Evolutionary conservation across 257 asterid species (phyloP).

Genomic region (Prunella vulgaris): DNA sequence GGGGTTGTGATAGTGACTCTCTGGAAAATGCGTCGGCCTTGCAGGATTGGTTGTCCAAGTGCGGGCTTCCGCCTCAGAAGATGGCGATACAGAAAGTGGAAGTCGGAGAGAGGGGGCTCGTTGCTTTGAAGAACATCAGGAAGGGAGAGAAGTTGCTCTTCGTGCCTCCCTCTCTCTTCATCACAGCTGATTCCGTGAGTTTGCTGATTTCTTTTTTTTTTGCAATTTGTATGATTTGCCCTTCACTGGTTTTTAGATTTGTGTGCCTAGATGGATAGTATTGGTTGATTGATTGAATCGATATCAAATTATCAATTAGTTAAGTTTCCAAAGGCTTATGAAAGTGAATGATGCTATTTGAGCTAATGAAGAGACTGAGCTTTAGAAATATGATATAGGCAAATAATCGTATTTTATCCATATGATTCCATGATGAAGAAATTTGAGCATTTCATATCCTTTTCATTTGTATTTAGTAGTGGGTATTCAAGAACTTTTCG

Average conservation of each 20-base stretch:
- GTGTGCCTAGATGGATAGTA: not conserved
- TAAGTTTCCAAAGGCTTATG: not conserved
- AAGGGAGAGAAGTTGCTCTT: slow-evolving; percentile 88
- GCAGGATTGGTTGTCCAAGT: slow-evolving; percentile 67
- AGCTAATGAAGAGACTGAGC: not conserved
- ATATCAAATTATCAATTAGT: too few relatives aligned
- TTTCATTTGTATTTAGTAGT: not conserved
- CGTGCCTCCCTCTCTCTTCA: slow-evolving; percentile 80
- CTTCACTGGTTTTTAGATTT: not conserved
- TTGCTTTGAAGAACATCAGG: slow-evolving; percentile 75
- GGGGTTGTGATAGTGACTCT: slow-evolving; percentile 88
- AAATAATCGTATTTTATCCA: not conserved
- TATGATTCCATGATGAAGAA: not conserved
- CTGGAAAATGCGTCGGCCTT: slow-evolving; percentile 64
- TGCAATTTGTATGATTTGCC: not conserved
- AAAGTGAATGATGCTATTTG: not conserved
- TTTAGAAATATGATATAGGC: not conserved
- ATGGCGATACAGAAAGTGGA: slow-evolving; percentile 79
- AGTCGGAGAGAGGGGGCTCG: slow-evolving; percentile 91
- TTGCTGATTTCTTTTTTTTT: not conserved
- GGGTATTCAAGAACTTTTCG: not conserved
- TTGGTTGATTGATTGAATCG: too few relatives aligned
- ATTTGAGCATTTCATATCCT: not conserved
- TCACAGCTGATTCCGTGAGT: slow-evolving; percentile 78
- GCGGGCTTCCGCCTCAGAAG: slow-evolving; percentile 85